Evolutionary conservation across 768 basidiomycete species (phyloP).

Genomic region (Podaxis sp.): DNA sequence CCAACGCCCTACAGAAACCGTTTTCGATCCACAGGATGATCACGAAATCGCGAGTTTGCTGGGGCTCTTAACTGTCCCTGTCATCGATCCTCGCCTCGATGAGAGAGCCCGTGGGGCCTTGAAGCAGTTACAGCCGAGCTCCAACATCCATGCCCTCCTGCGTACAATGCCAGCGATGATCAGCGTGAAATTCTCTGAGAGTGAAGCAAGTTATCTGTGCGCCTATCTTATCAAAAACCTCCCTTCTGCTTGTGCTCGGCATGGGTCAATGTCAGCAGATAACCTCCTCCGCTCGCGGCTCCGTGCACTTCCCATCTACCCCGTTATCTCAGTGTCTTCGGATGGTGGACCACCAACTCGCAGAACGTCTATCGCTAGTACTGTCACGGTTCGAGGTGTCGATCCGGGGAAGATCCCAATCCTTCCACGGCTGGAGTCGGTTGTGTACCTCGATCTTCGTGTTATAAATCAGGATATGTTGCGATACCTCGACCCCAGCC

Average conservation of each 20-base stretch:
- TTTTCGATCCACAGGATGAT: slow-evolving; percentile 27
- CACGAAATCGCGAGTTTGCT: slow-evolving; percentile 20
- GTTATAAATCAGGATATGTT: no score
- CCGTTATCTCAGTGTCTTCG: no score
- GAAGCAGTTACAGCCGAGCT: neutral
- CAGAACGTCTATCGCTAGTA: no score
- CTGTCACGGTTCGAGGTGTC: no score
- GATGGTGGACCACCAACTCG: no score
- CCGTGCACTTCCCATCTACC: no score
- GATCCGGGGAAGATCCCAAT: no score
- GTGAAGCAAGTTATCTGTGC: neutral
- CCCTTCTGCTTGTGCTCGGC: neutral
- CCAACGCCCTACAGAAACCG: slow-evolving; percentile 20
- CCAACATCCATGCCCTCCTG: slow-evolving; percentile 29
- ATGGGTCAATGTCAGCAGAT: slow-evolving; percentile 13
- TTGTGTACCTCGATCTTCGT: no score
- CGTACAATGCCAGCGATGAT: slow-evolving; percentile 21
- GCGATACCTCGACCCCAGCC: slow-evolving; percentile 1
- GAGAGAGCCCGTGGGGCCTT: slow-evolving; percentile 17
- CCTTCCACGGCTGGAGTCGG: no score
- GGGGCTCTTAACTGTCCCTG: slow-evolving; percentile 29
- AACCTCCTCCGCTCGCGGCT: slow-evolving; percentile 11
- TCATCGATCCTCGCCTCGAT: slow-evolving; percentile 32
- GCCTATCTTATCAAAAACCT: slow-evolving; percentile 10
- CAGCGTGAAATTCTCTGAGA: neutral